Evolutionary conservation across 768 basidiomycete genomes (phyloP), one percentile per base, ranked within the genome.

Genomic region (Pleurotus citrinopileatus): DNA sequence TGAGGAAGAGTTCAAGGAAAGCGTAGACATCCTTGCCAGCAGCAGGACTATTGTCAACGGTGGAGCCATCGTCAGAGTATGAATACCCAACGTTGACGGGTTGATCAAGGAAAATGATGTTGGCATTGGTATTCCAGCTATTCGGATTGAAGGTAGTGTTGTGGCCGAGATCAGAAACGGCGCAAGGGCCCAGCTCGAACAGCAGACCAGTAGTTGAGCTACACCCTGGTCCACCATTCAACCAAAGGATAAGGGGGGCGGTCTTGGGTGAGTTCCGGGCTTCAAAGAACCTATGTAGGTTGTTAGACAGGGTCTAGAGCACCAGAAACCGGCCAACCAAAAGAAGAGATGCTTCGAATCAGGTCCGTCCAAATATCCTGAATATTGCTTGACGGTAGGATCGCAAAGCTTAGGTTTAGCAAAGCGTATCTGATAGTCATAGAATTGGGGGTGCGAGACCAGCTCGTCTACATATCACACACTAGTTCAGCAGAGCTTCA

Each of bases 81-180:
- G 91, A 94, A 71, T 80, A 96, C 27, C 96, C 95, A 34, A 97
- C 95, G 53, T 88, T 83, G 60, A 95, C 81, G 17, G 95, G 95
- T 63, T 93, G 79, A 65, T 85, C 83, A 56, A 89, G 81, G 78
- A 88, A 88, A 53, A 88, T 85, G 59, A 88, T 74, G 63, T 91
- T 91, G 44, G 89, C 84, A 58, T 86, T 71, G 36, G 74, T 76
- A 61, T 86, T 99, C 96, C 96, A 99, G 60, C 87, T 87, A 75
- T 90, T 66, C 4, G 83, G 79, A 70, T 99, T 98, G 64, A 65
- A 63, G 1, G 82, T 85, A 13, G 84, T 84, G 70, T 85, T 87
- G 55, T 73, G 71, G 28, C 93, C 92, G 1, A 84, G 74, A 38
- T 91, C 71, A 15, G 79, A 71, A 57, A 98, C 76, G 26, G 70